phyloP scores from a whole-genome alignment of 2,329 filamentous ascomycete species.

The Malbranchea zuffiana region DNA sequence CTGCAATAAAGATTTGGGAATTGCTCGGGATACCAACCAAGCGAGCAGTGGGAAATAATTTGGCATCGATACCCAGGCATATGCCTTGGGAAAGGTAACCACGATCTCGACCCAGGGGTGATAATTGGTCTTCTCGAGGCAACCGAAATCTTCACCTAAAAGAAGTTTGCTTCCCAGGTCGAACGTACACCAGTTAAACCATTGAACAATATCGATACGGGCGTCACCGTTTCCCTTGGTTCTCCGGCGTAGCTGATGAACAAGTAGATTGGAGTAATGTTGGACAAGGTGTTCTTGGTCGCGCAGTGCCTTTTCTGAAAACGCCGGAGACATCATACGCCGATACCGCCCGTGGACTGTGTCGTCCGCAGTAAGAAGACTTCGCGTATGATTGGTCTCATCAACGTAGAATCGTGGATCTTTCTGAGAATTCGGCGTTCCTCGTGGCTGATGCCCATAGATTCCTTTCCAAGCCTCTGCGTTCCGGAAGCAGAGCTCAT shows the following conservation, averaged over 20 bases:
- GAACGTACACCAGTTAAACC: conserved; percentile 27
- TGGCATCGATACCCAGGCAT: conserved; percentile 4
- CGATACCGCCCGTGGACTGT: conserved; percentile 24
- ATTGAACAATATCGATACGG: conserved; percentile 23
- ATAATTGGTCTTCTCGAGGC: conserved; percentile 24
- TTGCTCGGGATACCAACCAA: conserved; percentile 14
- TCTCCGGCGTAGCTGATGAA: not conserved
- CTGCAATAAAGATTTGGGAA: conserved; percentile 17
- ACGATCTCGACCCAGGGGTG: conserved; percentile 3
- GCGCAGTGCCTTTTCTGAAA: conserved; percentile 26
- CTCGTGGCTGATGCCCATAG: conserved; percentile 24
- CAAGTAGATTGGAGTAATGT: conserved; percentile 22
- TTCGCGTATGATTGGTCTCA: conserved; percentile 8
- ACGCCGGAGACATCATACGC: conserved; percentile 26
- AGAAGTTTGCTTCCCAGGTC: conserved; percentile 34
- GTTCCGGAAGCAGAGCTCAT: conserved; percentile 27
- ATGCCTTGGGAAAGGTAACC: not conserved
- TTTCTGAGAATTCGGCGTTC: conserved; percentile 18
- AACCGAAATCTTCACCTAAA: conserved; percentile 33
- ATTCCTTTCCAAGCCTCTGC: conserved; percentile 27
- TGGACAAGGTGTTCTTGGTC: conserved; percentile 27
- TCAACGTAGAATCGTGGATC: conserved; percentile 19
- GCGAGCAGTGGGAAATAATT: conserved; percentile 12
- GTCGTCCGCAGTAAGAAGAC: conserved; percentile 20
- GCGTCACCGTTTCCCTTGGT: conserved; percentile 2